Conservation (phyloP, 192 early-diverging fungal genomes). For the Tieghemiomyces parasiticus region DNA sequence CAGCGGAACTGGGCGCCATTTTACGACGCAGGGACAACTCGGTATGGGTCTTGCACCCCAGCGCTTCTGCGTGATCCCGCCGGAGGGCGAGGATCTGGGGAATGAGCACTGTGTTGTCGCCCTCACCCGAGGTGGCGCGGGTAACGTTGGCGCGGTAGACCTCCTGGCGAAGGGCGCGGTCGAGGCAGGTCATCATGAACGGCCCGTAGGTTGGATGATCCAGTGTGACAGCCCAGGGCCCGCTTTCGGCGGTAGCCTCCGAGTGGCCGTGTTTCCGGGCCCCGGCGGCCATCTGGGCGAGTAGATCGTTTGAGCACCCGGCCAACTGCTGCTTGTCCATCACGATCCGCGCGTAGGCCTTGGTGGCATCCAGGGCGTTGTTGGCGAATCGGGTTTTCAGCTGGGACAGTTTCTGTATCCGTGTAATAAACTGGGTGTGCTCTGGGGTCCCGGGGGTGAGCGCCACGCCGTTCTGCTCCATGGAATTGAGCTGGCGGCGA, state of each 20-base stretch:
- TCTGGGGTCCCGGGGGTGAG: slow-evolving; percentile 24
- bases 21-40: slow-evolving; percentile 37
- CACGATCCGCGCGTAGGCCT: slow-evolving; percentile 29
- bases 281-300: slow-evolving; percentile 26
- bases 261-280: slow-evolving; percentile 21
- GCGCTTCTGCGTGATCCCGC: slow-evolving; percentile 30
- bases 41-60: slow-evolving; percentile 31
- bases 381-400: slow-evolving; percentile 34
- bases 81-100: slow-evolving; percentile 35
- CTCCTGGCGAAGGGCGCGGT: slow-evolving; percentile 34
- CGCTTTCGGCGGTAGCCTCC: slow-evolving; percentile 16
- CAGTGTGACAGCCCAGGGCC: slow-evolving; percentile 35
- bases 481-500: slow-evolving; percentile 24
- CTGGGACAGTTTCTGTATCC: slow-evolving; percentile 28
- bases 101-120: slow-evolving; percentile 37
- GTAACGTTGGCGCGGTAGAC: slow-evolving; percentile 31
- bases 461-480: slow-evolving; percentile 34
- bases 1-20: slow-evolving; percentile 30
- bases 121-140: slow-evolving; percentile 29
- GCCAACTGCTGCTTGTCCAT: slow-evolving; percentile 21
- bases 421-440: slow-evolving; percentile 32
- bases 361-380: slow-evolving; percentile 38
- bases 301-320: slow-evolving; percentile 28
- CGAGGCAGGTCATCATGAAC: slow-evolving; percentile 39
- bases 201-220: slow-evolving; percentile 34